Conservation (phyloP, 2,329 filamentous ascomycete genomes). For the Talaromyces islandicus region DNA sequence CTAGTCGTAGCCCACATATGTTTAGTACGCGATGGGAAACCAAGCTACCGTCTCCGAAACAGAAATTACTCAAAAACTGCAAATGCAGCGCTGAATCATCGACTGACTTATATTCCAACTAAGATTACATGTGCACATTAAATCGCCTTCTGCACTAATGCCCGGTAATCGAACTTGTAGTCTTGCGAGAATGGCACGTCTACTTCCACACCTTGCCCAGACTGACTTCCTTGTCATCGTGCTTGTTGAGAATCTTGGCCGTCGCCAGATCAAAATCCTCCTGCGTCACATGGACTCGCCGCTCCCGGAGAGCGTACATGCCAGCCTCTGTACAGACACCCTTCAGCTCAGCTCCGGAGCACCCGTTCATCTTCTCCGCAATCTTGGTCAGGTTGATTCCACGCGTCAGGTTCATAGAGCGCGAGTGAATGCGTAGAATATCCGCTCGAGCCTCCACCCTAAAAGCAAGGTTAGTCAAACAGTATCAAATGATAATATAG, state of each 20-base stretch:
- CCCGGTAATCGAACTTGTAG: conserved; percentile 3
- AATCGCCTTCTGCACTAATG: conserved; percentile 1
- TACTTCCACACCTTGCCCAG: conserved; percentile 84
- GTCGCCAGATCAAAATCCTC: conserved; percentile 98
- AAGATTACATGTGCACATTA: not conserved
- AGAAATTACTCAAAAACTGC: not conserved
- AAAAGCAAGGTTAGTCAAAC: conserved; percentile 8
- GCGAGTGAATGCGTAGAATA: conserved; percentile 93
- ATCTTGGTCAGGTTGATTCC: conserved; percentile 98
- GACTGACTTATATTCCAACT: not conserved
- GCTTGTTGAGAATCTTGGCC: conserved; percentile 99
- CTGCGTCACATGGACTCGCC: conserved; percentile 95
- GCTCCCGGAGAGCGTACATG: conserved; percentile 94
- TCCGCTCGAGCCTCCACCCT: conserved; percentile 89
- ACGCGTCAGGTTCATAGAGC: conserved; percentile 96
- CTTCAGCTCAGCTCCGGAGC: conserved; percentile 94
- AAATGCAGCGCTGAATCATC: not conserved
- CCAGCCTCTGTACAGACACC: conserved; percentile 97
- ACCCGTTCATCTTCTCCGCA: conserved; percentile 99
- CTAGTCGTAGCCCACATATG: too few relatives aligned
- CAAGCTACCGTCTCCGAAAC: not conserved
- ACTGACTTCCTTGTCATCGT: conserved; percentile 95
- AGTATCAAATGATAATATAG: conserved; percentile 15
- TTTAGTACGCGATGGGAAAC: not conserved
- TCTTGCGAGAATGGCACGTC: not conserved